Percentiles rank a stretch among this genome's conserved stretches.
Evolutionary conservation across 495 filamentous ascomycete species (phyloP).

Genomic region (Thozetella sp.): DNA sequence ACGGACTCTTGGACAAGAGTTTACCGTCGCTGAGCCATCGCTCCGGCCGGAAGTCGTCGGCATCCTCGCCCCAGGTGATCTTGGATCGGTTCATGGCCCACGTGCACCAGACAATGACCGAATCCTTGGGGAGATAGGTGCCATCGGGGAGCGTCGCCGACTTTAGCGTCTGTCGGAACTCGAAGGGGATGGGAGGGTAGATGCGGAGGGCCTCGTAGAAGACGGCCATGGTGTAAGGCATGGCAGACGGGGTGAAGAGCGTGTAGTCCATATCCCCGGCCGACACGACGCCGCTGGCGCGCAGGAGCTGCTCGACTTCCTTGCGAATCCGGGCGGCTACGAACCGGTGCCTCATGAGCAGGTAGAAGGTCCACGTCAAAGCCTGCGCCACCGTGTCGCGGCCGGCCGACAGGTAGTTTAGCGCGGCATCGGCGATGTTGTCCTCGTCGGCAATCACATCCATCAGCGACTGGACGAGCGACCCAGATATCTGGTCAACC

Average conservation of each 20-base stretch:
- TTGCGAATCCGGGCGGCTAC: conserved; percentile 34
- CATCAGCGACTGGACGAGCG: conserved; percentile 57
- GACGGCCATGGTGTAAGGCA: conserved; percentile 57
- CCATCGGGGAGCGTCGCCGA: conserved; percentile 57
- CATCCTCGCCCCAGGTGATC: conserved; percentile 56
- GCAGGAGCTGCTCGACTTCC: conserved; percentile 33
- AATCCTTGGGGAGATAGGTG: conserved; percentile 50
- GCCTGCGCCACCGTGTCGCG: conserved; percentile 64
- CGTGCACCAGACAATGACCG: conserved; percentile 58
- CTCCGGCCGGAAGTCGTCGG: conserved; percentile 53
- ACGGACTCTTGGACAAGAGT: conserved; percentile 42
- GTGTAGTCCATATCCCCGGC: conserved; percentile 26
- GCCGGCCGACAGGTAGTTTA: conserved; percentile 63
- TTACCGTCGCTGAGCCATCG: conserved; percentile 49
- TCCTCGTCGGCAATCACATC: conserved; percentile 49
- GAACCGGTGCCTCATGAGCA: conserved; percentile 50
- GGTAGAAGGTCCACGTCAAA: conserved; percentile 61
- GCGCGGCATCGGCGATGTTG: conserved; percentile 57
- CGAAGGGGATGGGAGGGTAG: conserved; percentile 63
- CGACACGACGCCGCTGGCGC: conserved; percentile 6
- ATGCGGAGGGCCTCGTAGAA: conserved; percentile 59
- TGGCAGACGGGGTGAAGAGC: conserved; percentile 35
- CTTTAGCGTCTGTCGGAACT: conserved; percentile 56
- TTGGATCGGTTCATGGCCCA: conserved; percentile 63
- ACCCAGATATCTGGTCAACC: conserved; percentile 48